These are phyloP conservation scores for Capsella rubella DNA, from an alignment of 441 rosid genomes.

Conservation along the genomic window DNA sequence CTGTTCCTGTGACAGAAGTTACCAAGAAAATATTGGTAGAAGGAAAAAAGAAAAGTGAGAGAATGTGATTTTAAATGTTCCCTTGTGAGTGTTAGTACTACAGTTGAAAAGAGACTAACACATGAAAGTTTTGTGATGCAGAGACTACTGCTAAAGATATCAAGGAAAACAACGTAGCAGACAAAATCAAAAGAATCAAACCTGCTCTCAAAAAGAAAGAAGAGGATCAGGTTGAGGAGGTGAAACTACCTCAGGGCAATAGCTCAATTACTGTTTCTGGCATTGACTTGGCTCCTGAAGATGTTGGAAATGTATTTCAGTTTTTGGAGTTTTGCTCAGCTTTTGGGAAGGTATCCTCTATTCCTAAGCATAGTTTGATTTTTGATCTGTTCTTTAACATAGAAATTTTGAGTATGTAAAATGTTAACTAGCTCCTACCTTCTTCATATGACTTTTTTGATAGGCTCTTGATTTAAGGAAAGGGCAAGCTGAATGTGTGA, in stretches of 20 bases:
- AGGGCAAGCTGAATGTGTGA: conserved; percentile 52
- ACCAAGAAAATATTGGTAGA: conserved; percentile 27
- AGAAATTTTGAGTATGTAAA: background rate
- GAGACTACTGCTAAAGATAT: conserved; percentile 32
- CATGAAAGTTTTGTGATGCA: conserved; percentile 30
- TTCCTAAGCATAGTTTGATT: background rate
- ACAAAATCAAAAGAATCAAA: background rate
- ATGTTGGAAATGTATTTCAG: conserved; percentile 56
- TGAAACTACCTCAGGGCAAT: conserved; percentile 47
- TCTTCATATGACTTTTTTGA: background rate
- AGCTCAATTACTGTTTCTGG: conserved; percentile 41
- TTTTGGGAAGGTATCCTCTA: conserved; percentile 53
- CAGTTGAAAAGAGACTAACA: conserved; percentile 26
- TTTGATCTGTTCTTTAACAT: background rate
- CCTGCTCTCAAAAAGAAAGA: conserved; percentile 31
- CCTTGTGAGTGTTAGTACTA: background rate
- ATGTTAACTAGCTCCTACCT: background rate
- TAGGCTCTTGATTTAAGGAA: conserved; percentile 55
- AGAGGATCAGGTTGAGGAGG: conserved; percentile 18
- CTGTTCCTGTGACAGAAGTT: conserved; percentile 15
- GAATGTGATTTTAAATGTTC: background rate
- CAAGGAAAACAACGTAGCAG: conserved; percentile 2
- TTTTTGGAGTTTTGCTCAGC: conserved; percentile 62
- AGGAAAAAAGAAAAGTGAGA: conserved; percentile 38
- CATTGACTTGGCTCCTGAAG: conserved; percentile 49